Base-by-base conservation (phyloP, 495 filamentous ascomycete species). In the Staphylotrichum longicolle region DNA sequence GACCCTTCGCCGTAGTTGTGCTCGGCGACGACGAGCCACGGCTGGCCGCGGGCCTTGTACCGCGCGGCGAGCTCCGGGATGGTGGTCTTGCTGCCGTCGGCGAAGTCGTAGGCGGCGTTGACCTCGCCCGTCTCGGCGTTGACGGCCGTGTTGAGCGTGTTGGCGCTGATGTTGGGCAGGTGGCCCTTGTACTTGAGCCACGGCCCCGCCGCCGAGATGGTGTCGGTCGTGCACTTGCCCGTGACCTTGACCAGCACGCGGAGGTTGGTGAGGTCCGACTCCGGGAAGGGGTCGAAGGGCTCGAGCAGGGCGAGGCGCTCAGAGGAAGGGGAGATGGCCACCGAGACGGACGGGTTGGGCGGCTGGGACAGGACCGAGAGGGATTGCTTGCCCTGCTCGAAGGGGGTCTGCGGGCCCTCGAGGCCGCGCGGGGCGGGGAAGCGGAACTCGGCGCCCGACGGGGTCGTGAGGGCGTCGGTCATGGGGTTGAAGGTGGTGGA, bases 101-200 rank as follows among this genome's bases (percentile, higher is more conserved):
- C 44, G 12, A 90, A 76, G 71, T 96, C 90, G 73, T 94, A 93
- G 20, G 93, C 93, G 27, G 83, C 87, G 74, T 98, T 98, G 56
- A 91, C 91, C 70, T 96, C 93, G 63, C 86, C 90, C 0, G 93
- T 98, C 45, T 86, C 91, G 33, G 90, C 92, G 74, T 96, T 96
- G 67, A 90, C 83, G 62, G 94, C 94, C 34, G 91, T 91, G 74
- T 96, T 96, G 48, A 98, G 85, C 0, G 94, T 98, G 82, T 98
- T 98, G 64, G 86, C 90, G 63, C 85, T 88, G 78, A 98, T 98
- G 78, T 98, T 98, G 72, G 93, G 91, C 39, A 98, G 84, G 74
- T 98, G 94, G 63, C 94, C 94, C 82, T 98, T 98, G 85, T 96
- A 98, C 76, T 97, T 98, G 41, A 98, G 82, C 94, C 94, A 98